These are phyloP conservation scores for Xylaria flabelliformis DNA, from an alignment of 495 filamentous ascomycete genomes.

Conservation along the genomic window DNA sequence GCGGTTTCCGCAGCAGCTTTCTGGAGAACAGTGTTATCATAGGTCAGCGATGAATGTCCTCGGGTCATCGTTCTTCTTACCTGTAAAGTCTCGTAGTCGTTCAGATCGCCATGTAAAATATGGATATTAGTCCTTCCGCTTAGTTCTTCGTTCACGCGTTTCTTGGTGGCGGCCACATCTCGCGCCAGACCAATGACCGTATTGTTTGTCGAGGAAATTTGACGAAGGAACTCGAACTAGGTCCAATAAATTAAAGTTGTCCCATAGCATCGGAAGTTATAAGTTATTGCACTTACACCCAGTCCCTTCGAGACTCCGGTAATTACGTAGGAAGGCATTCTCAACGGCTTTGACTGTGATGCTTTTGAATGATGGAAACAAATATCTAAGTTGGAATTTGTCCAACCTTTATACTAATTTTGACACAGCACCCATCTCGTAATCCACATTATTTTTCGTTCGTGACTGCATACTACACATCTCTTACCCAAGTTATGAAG, in stretches of 20 bases:
- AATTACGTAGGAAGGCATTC: conserved; percentile 47
- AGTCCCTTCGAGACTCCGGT: conserved; percentile 44
- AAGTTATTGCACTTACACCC: conserved; percentile 36
- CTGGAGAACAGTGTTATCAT: neutral
- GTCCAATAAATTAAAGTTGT: neutral
- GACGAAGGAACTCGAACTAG: conserved; percentile 46
- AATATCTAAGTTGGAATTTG: neutral
- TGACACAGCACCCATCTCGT: neutral
- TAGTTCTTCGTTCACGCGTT: conserved; percentile 42
- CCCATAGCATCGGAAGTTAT: neutral
- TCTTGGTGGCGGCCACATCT: conserved; percentile 38
- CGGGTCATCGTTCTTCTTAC: neutral
- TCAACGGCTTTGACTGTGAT: neutral
- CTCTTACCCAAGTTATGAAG: neutral
- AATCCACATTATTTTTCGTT: neutral
- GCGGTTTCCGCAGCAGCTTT: conserved; percentile 41
- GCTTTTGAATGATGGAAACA: neutral
- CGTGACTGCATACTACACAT: neutral
- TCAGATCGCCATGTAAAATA: conserved; percentile 54
- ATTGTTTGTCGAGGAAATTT: conserved; percentile 40
- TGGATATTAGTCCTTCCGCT: conserved; percentile 49
- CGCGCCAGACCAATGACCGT: conserved; percentile 48
- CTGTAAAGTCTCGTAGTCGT: conserved; percentile 47
- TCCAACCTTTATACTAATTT: neutral
- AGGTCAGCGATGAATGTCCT: neutral